phyloP scores from a whole-genome alignment of 2,329 filamentous ascomycete genomes.

The Fusarium mundagurra region DNA sequence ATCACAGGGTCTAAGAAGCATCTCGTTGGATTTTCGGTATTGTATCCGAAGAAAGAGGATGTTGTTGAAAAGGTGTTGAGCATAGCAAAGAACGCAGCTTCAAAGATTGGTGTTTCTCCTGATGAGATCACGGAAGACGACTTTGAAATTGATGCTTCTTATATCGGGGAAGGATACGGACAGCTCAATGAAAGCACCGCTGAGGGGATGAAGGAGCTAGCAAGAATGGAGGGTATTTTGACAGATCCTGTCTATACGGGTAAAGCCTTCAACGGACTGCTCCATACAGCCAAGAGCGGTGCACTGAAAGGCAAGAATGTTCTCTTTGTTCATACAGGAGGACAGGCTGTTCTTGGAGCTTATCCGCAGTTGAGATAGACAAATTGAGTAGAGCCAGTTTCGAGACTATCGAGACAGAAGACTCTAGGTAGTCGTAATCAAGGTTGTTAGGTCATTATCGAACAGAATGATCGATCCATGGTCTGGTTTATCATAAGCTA shows the following conservation, averaged over 20 bases:
- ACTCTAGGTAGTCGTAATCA: background rate
- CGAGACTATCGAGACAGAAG: background rate
- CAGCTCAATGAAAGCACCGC: conserved; percentile 2
- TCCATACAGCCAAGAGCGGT: background rate
- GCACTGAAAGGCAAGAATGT: conserved; percentile 4
- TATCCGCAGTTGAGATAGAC: conserved; percentile 4
- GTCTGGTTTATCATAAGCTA: too few species aligned
- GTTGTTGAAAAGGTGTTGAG: conserved; percentile 4
- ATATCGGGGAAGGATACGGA: conserved; percentile 17
- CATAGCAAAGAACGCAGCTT: conserved; percentile 16
- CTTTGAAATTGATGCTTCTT: conserved; percentile 17
- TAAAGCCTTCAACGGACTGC: conserved; percentile 15
- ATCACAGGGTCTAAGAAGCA: conserved; percentile 2
- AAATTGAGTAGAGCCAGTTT: too few species aligned
- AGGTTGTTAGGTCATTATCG: background rate
- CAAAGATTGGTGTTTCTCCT: conserved; percentile 4
- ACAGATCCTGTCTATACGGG: conserved; percentile 29
- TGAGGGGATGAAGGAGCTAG: conserved; percentile 15
- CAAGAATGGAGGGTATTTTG: conserved; percentile 22
- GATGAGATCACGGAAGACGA: conserved; percentile 18
- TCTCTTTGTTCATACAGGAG: conserved; percentile 25
- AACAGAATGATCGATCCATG: too few species aligned
- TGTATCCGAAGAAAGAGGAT: background rate
- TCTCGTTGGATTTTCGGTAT: conserved; percentile 13
- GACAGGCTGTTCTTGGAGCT: conserved; percentile 13